These are phyloP conservation scores for Porcisia deanei DNA, from an alignment of 208 protist species.

Conservation along the genomic window DNA sequence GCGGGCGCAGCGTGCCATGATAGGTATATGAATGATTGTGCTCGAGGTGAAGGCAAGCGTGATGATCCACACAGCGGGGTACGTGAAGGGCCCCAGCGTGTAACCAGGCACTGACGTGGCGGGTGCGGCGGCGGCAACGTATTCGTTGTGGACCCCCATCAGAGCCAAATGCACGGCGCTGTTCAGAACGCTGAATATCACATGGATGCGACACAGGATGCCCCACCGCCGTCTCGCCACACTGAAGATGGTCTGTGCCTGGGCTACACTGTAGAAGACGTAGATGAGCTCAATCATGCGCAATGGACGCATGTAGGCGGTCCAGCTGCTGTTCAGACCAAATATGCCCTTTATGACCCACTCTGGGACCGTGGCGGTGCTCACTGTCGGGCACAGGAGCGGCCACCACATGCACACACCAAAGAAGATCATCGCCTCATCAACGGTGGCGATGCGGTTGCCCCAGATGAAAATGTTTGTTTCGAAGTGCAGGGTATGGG, in stretches of 20 bases:
- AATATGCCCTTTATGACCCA: slow-evolving; percentile 22
- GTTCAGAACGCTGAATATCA: slow-evolving; percentile 58
- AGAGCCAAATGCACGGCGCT: slow-evolving; percentile 45
- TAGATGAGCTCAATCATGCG: slow-evolving; percentile 64
- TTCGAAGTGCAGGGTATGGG: slow-evolving; percentile 87
- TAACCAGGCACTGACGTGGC: slow-evolving; percentile 43
- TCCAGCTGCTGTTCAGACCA: slow-evolving; percentile 22
- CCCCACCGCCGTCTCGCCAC: slow-evolving; percentile 41
- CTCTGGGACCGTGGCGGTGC: slow-evolving; percentile 34
- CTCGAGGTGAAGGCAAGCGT: slow-evolving; percentile 69
- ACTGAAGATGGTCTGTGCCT: slow-evolving; percentile 57
- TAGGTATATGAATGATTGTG: slow-evolving; percentile 81
- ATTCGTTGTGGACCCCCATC: slow-evolving; percentile 52
- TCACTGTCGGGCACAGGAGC: slow-evolving; percentile 51
- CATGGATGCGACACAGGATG: slow-evolving; percentile 75
- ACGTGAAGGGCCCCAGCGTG: slow-evolving; percentile 70
- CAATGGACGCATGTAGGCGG: slow-evolving; percentile 22
- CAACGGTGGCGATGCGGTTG: slow-evolving; percentile 81
- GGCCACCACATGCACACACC: slow-evolving; percentile 71
- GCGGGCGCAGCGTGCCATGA: slow-evolving; percentile 68
- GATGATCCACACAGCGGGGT: slow-evolving; percentile 83
- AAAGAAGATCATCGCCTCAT: slow-evolving; percentile 93
- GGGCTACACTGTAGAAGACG: slow-evolving; percentile 59
- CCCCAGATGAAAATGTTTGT: slow-evolving; percentile 87
- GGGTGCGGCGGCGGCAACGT: slow-evolving; percentile 31